Evolutionary conservation across 805 yeast species (phyloP), one percentile per base, ranked within the genome.

Genomic region (Hanseniaspora singularis): DNA sequence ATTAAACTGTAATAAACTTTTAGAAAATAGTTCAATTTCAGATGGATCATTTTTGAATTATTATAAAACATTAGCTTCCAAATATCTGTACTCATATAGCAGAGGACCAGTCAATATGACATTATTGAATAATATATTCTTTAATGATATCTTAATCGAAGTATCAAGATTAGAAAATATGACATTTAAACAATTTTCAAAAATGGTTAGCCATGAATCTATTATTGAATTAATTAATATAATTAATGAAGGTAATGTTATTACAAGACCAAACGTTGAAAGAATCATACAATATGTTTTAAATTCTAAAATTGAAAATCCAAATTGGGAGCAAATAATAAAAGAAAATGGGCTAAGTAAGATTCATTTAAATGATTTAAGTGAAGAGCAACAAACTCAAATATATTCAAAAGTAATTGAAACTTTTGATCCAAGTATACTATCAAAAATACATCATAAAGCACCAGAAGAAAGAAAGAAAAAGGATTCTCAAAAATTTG

Each of bases 41-140:
- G 39, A 26, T 4, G 9, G 8, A 19, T 33, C 20, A 7, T 72
- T 77, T 34, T 56, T 81, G 14, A 79, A 83, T 53, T 94, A 87
- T 62, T 95, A 95, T 0, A 72, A 71, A 49, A 77, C 85, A 12
- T 64, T 86, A 37, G 62, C 82, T 2, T 11, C 68, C 73, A 20
- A 71, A 75, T 51, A 64, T 70, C 18, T 61, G 53, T 45, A 51
- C 56, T 10, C 55, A 19, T 28, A 27, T 6, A 15, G 26, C n/a
- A 24, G 18, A 6, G 27, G 23, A n/a, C 11, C 14, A 5, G 10
- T 15, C n/a, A 36, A 42, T 26, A 42, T 42, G 3, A 20, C 18
- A 11, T 20, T 32, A 6, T 4, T 54, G 84, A 38, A 64, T 75
- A 38, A 61, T 62, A 1, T 83, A 77, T 59, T 88, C 76, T 61